Evolutionary conservation across 1,284 basidiomycete species (phyloP).

Genomic region (Austroboletus novae-zelandiae): DNA sequence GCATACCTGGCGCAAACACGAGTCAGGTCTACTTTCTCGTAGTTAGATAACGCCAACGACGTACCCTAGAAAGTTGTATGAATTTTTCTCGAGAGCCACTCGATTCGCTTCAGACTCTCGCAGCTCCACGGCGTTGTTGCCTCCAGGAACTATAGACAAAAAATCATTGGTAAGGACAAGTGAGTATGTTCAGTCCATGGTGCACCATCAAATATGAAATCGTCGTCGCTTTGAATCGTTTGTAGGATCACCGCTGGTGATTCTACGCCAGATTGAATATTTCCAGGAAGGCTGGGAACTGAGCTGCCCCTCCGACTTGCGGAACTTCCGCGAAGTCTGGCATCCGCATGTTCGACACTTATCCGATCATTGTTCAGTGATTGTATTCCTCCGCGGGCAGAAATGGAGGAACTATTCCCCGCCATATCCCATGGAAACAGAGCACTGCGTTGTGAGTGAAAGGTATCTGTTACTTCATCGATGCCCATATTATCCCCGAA

Average conservation of each 20-base stretch:
- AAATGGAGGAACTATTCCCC: conserved; percentile 58
- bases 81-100: conserved; percentile 66
- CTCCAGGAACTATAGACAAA: conserved; percentile 31
- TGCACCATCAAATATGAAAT: conserved; percentile 63
- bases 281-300: conserved; percentile 46
- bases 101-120: conserved; percentile 55
- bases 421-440: conserved; percentile 83
- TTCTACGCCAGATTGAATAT: conserved; percentile 36
- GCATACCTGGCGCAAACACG: conserved; percentile 52
- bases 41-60: conserved; percentile 18
- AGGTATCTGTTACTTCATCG: conserved; percentile 38
- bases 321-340: conserved; percentile 53
- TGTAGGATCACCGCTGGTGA: conserved; percentile 49
- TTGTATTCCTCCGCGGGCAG: conserved; percentile 37
- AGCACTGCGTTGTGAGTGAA: conserved; percentile 61
- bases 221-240: conserved; percentile 49
- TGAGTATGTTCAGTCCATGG: not conserved
- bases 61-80: conserved; percentile 76
- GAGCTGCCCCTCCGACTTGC: conserved; percentile 51
- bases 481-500: conserved; percentile 48
- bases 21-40: conserved; percentile 1
- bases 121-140: conserved; percentile 39
- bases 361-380: conserved; percentile 43
- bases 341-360: conserved; percentile 50
- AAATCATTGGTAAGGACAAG: conserved; percentile 3